These are phyloP conservation scores for Spongispora temasekensis DNA, from an alignment of 1,284 basidiomycete species.

Conservation along the genomic window DNA sequence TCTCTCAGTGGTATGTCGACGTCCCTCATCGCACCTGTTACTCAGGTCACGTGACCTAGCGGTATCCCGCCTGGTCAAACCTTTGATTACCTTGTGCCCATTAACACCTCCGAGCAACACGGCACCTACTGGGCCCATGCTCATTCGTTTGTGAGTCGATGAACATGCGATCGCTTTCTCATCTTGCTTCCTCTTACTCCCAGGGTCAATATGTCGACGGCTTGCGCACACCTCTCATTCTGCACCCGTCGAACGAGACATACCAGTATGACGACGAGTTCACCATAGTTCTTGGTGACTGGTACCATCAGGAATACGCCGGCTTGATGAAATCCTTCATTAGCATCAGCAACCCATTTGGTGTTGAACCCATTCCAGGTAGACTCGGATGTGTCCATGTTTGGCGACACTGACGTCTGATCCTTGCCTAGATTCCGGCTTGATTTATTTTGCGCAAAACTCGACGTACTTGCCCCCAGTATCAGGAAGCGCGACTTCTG, in stretches of 20 bases:
- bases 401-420: background rate
- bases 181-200: background rate
- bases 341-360: constrained; percentile 74
- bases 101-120: constrained; percentile 68
- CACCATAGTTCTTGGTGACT: constrained; percentile 82
- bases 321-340: constrained; percentile 73
- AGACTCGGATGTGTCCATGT: constrained; percentile 12
- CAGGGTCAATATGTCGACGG: constrained; percentile 90
- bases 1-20: constrained; percentile 75
- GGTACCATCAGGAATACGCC: constrained; percentile 80
- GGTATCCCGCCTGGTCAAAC: constrained; percentile 79
- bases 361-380: constrained; percentile 88
- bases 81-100: constrained; percentile 82
- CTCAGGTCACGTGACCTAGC: constrained; percentile 32
- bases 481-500: constrained; percentile 50
- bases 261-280: constrained; percentile 90
- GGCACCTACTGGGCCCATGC: constrained; percentile 93
- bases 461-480: constrained; percentile 68
- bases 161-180: background rate
- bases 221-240: constrained; percentile 74
- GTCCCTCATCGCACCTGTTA: background rate
- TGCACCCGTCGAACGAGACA: constrained; percentile 65
- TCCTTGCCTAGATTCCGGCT: constrained; percentile 59
- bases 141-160: constrained; percentile 52
- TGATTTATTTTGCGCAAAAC: constrained; percentile 86